Conservation (phyloP, 2,329 filamentous ascomycete species). For the Arthrobotrys pseudoclavata region DNA sequence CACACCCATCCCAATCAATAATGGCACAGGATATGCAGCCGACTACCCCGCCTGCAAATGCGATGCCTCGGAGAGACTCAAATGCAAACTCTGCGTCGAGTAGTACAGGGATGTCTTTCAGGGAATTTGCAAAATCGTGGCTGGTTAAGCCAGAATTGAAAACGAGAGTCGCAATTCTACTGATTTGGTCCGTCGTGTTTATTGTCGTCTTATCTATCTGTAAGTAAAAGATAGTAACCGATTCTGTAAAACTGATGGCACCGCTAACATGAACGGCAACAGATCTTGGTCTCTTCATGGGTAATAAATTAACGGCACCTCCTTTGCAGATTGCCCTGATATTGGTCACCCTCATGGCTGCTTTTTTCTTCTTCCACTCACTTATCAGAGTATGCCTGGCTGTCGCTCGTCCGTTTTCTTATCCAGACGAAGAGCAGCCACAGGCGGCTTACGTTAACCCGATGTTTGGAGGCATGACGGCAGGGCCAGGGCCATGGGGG, state of each 20-base stretch:
- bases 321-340: slow-evolving; percentile 84
- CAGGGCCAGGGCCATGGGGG: slow-evolving; percentile 72
- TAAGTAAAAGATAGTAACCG: slow-evolving; percentile 71
- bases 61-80: neutral
- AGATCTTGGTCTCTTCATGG: slow-evolving; percentile 82
- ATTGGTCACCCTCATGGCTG: slow-evolving; percentile 79
- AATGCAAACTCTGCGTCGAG: neutral
- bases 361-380: slow-evolving; percentile 84
- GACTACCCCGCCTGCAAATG: neutral
- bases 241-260: slow-evolving; percentile 1
- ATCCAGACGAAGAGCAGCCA: slow-evolving; percentile 54
- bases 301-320: slow-evolving; percentile 72
- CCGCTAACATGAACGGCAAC: slow-evolving; percentile 27
- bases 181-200: slow-evolving; percentile 58
- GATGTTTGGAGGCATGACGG: slow-evolving; percentile 66
- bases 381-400: slow-evolving; percentile 80
- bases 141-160: slow-evolving; percentile 42
- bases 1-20: neutral
- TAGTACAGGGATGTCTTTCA: slow-evolving; percentile 32
- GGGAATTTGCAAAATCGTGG: slow-evolving; percentile 45
- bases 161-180: slow-evolving; percentile 54
- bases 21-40: neutral
- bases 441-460: slow-evolving; percentile 44
- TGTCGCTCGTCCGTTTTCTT: slow-evolving; percentile 69
- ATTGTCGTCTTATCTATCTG: slow-evolving; percentile 51